Conservation (phyloP, 495 filamentous ascomycete genomes). For the Cairneyella variabilis region DNA sequence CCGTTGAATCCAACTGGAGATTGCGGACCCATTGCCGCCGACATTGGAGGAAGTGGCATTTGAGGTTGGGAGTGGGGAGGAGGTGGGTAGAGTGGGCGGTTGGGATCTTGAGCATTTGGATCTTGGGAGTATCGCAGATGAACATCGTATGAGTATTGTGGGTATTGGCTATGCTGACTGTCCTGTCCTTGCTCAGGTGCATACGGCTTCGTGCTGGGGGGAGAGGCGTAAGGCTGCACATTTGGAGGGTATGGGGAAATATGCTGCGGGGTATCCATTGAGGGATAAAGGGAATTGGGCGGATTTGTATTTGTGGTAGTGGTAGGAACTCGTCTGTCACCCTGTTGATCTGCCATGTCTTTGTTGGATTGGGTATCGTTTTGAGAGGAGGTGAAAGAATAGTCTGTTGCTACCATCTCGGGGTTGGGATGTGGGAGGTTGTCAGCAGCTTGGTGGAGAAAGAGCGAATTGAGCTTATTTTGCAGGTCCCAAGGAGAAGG, state of each 20-base stretch:
- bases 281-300: no score
- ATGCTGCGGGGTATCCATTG: conserved; percentile 1
- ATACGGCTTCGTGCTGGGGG: conserved; percentile 14
- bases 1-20: conserved; percentile 37
- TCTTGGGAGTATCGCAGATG: conserved; percentile 20
- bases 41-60: conserved; percentile 60
- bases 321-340: no score
- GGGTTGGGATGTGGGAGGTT: neutral
- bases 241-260: conserved; percentile 4
- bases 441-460: conserved; percentile 1
- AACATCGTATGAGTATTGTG: conserved; percentile 21
- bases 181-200: conserved; percentile 8
- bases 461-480: conserved; percentile 9
- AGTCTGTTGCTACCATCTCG: neutral
- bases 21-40: conserved; percentile 29
- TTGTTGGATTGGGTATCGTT: neutral
- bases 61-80: conserved; percentile 57
- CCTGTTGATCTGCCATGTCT: neutral
- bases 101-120: conserved; percentile 11
- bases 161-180: conserved; percentile 13
- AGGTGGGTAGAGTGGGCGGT: conserved; percentile 50
- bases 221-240: no score
- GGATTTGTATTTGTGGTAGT: no score
- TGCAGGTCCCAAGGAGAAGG: no score
- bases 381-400: neutral